A percentile compares a stretch with the other conserved stretches of the same genome.
phyloP scores from a whole-genome alignment of 495 filamentous ascomycete species.

The Patellaria atrata region DNA sequence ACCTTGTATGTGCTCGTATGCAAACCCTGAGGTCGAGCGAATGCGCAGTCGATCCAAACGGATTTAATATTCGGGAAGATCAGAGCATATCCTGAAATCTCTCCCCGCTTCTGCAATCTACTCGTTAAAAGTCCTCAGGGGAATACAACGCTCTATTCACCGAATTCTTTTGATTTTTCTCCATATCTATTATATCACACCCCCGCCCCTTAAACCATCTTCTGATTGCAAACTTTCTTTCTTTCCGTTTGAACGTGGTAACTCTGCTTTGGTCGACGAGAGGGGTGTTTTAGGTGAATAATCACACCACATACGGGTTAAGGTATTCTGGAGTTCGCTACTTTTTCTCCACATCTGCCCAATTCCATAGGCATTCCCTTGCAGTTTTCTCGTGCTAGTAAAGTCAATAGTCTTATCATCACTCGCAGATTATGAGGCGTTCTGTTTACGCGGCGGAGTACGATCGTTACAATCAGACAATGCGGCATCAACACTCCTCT shows the following conservation, averaged over 20 bases:
- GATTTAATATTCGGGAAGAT: too few relatives aligned
- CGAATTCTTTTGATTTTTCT: background rate
- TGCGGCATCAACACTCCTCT: constrained; percentile 3
- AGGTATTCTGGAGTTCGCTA: constrained; percentile 1
- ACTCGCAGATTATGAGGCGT: too few relatives aligned
- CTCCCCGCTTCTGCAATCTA: background rate
- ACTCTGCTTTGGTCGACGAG: background rate
- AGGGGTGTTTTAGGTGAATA: constrained; percentile 5
- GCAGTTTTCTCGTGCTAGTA: too few relatives aligned
- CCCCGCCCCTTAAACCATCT: constrained; percentile 2
- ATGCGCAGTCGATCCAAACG: too few relatives aligned
- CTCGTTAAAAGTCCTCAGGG: background rate
- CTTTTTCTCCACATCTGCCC: constrained; percentile 3
- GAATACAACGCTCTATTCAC: background rate
- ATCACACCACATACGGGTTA: constrained; percentile 3
- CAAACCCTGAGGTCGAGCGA: too few relatives aligned
- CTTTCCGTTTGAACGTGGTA: constrained; percentile 3
- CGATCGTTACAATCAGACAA: too few relatives aligned
- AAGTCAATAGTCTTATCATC: too few relatives aligned
- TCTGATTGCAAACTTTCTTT: constrained; percentile 8
- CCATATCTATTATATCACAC: constrained; percentile 6
- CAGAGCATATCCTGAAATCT: too few relatives aligned
- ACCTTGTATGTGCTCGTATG: too few relatives aligned
- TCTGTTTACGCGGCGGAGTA: too few relatives aligned
- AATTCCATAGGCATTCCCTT: too few relatives aligned